phyloP scores from a whole-genome alignment of 768 basidiomycete genomes.

The Kwoniella bestiolae region DNA sequence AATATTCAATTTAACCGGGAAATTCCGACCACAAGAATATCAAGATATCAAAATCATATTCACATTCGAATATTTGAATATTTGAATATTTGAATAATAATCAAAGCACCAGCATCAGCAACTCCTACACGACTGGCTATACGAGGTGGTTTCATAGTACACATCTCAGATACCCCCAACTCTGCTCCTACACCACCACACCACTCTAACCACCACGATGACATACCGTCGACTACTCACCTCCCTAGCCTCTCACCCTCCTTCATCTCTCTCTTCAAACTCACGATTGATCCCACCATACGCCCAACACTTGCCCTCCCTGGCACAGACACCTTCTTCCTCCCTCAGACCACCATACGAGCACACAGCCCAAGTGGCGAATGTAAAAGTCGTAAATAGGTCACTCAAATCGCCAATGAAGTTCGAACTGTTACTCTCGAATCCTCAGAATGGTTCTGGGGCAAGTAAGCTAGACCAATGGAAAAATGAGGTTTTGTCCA shows the following conservation, averaged over 20 bases:
- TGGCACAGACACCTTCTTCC: not conserved
- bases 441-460: not conserved
- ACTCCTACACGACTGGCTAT: not conserved
- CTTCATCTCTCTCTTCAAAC: not conserved
- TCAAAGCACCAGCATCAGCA: not conserved
- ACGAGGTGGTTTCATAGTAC: no score
- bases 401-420: constrained; percentile 15
- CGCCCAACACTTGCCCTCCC: constrained; percentile 12
- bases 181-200: no score
- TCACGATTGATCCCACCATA: constrained; percentile 18
- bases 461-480: constrained; percentile 6
- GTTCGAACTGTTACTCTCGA: constrained; percentile 12
- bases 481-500: not conserved
- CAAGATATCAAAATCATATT: not conserved
- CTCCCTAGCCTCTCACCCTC: constrained; percentile 16
- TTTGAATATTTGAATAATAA: not conserved
- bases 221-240: constrained; percentile 22
- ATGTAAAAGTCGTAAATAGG: not conserved
- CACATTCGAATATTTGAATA: no score
- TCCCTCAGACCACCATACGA: constrained; percentile 23
- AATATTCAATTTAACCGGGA: not conserved
- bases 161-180: no score
- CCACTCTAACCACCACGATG: no score
- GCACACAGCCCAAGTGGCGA: not conserved
- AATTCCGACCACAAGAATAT: not conserved